These are phyloP conservation scores for Hericium rajendrae DNA, from an alignment of 768 basidiomycete species.

Conservation along the genomic window DNA sequence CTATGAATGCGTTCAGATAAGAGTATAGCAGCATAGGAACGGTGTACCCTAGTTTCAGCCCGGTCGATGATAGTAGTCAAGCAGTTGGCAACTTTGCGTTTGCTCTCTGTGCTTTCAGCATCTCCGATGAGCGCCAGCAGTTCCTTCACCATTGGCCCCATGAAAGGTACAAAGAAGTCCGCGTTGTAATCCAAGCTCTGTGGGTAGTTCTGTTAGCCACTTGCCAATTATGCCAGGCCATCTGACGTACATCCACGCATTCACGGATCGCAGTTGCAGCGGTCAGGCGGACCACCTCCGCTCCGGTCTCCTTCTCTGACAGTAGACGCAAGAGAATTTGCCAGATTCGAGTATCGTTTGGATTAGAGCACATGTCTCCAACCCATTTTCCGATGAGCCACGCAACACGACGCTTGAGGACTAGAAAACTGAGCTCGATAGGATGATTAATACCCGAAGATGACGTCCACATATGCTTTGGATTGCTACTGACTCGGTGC, in stretches of 20 bases:
- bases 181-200: conserved; percentile 60
- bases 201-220: background rate
- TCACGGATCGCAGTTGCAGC: conserved; percentile 72
- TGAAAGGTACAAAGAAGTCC: conserved; percentile 56
- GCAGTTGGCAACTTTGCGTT: conserved; percentile 59
- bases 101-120: conserved; percentile 67
- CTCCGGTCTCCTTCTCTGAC: conserved; percentile 61
- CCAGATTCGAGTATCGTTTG: conserved; percentile 64
- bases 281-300: conserved; percentile 80
- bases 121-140: conserved; percentile 65
- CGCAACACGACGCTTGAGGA: conserved; percentile 90
- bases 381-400: conserved; percentile 93
- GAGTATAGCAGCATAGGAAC: background rate
- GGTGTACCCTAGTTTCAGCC: conserved; percentile 25
- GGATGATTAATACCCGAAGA: conserved; percentile 1
- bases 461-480: background rate
- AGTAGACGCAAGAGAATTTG: conserved; percentile 72
- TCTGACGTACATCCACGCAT: conserved; percentile 67
- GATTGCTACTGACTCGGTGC: conserved; percentile 40
- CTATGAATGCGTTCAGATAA: conserved; percentile 24
- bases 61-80: conserved; percentile 61
- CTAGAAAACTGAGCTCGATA: conserved; percentile 54
- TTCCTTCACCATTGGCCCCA: conserved; percentile 50
- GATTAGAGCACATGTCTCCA: conserved; percentile 49
- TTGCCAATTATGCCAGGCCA: background rate